phyloP scores from a whole-genome alignment of 495 filamentous ascomycete species.

The Cladorrhinum samala region DNA sequence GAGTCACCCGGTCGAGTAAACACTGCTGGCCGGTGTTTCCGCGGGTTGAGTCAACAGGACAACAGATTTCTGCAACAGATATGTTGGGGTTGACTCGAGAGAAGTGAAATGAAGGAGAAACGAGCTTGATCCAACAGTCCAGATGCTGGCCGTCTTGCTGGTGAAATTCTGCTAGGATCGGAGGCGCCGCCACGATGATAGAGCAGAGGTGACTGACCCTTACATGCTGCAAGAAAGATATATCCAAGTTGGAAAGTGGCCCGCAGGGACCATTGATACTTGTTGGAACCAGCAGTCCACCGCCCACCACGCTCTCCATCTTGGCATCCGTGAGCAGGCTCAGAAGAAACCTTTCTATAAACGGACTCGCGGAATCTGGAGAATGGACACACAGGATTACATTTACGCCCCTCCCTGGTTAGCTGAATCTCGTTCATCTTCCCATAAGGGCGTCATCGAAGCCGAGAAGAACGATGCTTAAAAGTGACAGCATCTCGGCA shows the following conservation, averaged over 20 bases:
- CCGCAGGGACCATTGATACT: not conserved
- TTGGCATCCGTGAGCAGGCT: not conserved
- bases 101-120: not conserved
- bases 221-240: constrained; percentile 8
- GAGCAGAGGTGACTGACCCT: not conserved
- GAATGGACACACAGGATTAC: not conserved
- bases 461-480: not conserved
- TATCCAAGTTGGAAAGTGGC: constrained; percentile 7
- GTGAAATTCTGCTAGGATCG: not conserved
- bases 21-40: not conserved
- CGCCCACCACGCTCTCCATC: not conserved
- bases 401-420: not conserved
- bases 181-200: not conserved
- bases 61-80: not conserved
- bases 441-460: not conserved
- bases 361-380: not conserved
- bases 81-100: constrained; percentile 1
- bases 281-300: not conserved
- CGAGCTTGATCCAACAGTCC: not conserved
- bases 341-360: not conserved
- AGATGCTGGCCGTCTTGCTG: not conserved
- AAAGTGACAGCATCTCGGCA: not conserved
- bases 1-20: not conserved
- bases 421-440: not conserved
- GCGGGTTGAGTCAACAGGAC: too few relatives aligned